Evolutionary conservation across 768 basidiomycete species (phyloP).

Genomic region (Paxillus involutus): DNA sequence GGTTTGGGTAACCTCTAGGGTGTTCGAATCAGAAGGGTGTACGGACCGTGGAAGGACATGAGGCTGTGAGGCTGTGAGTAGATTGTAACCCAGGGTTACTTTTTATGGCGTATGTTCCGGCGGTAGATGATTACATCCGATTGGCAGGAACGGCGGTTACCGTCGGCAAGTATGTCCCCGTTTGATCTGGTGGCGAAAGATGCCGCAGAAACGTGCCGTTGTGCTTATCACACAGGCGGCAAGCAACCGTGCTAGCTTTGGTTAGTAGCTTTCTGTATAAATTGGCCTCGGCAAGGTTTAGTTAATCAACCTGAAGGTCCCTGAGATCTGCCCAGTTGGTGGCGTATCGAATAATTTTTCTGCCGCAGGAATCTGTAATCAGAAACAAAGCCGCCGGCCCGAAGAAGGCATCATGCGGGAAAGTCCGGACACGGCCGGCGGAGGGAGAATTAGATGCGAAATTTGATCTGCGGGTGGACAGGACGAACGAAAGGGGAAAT

Average conservation of each 20-base stretch:
- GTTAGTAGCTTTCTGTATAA: background rate
- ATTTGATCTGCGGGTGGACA: slow-evolving; percentile 27
- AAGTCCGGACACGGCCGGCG: slow-evolving; percentile 27
- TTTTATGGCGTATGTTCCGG: slow-evolving; percentile 11
- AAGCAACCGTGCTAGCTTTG: background rate
- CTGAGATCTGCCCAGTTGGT: slow-evolving; percentile 1
- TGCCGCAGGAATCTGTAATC: slow-evolving; percentile 24
- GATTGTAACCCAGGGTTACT: background rate
- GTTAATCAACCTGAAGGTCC: no score
- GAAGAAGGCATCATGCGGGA: slow-evolving; percentile 20
- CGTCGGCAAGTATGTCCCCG: slow-evolving; percentile 22
- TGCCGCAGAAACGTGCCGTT: slow-evolving; percentile 18
- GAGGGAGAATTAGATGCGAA: slow-evolving; percentile 4
- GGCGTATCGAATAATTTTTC: background rate
- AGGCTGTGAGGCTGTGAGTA: background rate
- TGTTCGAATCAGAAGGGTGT: slow-evolving; percentile 8
- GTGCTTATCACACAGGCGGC: background rate
- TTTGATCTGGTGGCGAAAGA: slow-evolving; percentile 7
- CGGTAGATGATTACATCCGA: slow-evolving; percentile 14
- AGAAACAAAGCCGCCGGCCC: slow-evolving; percentile 36
- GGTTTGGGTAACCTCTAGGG: background rate
- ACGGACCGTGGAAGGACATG: background rate
- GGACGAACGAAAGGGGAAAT: slow-evolving; percentile 16
- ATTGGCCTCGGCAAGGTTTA: background rate
- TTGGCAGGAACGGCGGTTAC: slow-evolving; percentile 12